A percentile compares a stretch with the other conserved stretches of the same genome.
phyloP scores from a whole-genome alignment of 441 rosid genomes.

The Croton laevigatus region DNA sequence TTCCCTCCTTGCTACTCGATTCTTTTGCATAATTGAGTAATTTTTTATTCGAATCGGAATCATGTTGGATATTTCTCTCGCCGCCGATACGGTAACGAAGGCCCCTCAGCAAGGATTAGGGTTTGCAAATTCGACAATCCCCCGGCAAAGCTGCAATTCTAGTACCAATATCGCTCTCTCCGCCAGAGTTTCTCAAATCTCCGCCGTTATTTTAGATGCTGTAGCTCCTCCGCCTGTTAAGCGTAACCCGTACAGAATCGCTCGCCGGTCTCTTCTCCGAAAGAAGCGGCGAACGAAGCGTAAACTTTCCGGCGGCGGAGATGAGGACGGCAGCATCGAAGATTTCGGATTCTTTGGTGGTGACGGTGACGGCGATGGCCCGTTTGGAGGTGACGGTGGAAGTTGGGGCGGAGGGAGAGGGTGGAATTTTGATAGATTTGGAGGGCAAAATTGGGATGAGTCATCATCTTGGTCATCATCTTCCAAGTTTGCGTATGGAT shows the following conservation, averaged over 20 bases:
- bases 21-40: not conserved
- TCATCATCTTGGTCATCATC: constrained; percentile 46
- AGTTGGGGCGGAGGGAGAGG: constrained; percentile 53
- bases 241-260: constrained; percentile 35
- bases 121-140: constrained; percentile 45
- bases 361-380: constrained; percentile 45
- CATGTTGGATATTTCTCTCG: constrained; percentile 47
- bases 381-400: constrained; percentile 51
- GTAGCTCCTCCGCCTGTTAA: constrained; percentile 56
- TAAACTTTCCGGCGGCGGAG: constrained; percentile 32
- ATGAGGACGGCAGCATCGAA: constrained; percentile 48
- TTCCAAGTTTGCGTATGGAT: constrained; percentile 58
- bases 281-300: constrained; percentile 58
- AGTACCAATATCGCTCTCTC: constrained; percentile 23
- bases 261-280: constrained; percentile 45
- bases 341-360: constrained; percentile 43
- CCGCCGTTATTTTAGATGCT: constrained; percentile 43
- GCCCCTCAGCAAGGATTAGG: constrained; percentile 50
- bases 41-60: not conserved
- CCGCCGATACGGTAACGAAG: constrained; percentile 41
- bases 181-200: constrained; percentile 32
- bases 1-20: not conserved
- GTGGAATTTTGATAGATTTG: constrained; percentile 57
- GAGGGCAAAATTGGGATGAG: constrained; percentile 61
- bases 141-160: constrained; percentile 27